Evolutionary conservation across 805 yeast species (phyloP).

Genomic region (Torulaspora microellipsoides): DNA sequence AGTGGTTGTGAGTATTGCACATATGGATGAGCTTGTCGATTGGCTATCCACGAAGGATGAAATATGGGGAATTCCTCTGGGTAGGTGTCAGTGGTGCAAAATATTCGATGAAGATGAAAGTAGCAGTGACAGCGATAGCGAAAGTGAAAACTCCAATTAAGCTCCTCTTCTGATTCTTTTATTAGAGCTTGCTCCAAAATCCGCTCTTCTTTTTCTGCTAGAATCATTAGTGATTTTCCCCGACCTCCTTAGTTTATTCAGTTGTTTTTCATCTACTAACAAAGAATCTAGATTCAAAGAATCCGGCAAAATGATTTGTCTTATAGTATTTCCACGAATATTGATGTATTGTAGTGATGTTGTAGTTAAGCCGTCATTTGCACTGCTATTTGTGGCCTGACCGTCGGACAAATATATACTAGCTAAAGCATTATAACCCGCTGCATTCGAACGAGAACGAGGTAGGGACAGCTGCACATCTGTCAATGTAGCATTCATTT

Average conservation of each 20-base stretch:
- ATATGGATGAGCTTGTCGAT: conserved; percentile 76
- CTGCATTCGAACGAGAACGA: conserved; percentile 5
- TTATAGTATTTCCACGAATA: conserved; percentile 82
- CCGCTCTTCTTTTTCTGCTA: conserved; percentile 27
- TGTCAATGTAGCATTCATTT: conserved; percentile 81
- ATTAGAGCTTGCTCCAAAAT: conserved; percentile 17
- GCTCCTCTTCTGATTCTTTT: conserved; percentile 37
- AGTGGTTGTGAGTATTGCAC: conserved; percentile 32
- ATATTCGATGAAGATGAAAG: conserved; percentile 20
- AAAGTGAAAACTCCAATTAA: conserved; percentile 21
- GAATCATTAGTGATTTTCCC: conserved; percentile 27
- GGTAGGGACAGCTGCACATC: conserved; percentile 72
- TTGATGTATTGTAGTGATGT: conserved; percentile 66
- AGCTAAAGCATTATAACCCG: conserved; percentile 22
- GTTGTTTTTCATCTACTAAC: conserved; percentile 42
- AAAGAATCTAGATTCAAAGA: conserved; percentile 67
- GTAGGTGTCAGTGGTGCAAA: conserved; percentile 46
- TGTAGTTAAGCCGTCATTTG: conserved; percentile 39
- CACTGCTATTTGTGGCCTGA: conserved; percentile 2
- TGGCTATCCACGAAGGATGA: conserved; percentile 49
- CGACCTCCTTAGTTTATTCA: conserved; percentile 25
- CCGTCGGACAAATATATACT: conserved; percentile 24
- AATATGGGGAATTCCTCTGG: conserved; percentile 70
- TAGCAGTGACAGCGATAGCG: conserved; percentile 22
- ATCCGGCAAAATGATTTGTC: conserved; percentile 82